Evolutionary conservation across 768 basidiomycete genomes (phyloP).

Genomic region (Hypholoma fasciculare): DNA sequence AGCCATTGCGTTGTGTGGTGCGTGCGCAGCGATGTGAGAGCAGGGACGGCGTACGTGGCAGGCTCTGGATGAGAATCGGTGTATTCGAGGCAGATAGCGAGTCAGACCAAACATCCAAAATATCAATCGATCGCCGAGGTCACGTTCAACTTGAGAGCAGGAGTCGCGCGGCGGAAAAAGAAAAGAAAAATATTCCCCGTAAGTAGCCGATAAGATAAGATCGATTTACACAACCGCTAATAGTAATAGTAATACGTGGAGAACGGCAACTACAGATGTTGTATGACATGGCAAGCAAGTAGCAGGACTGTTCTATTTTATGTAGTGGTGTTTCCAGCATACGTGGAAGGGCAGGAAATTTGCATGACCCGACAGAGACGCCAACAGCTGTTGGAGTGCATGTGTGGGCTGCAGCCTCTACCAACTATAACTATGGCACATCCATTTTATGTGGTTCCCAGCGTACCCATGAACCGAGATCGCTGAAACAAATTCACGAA

Average conservation of each 20-base stretch:
- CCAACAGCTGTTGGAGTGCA: no score
- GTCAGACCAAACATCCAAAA: constrained; percentile 38
- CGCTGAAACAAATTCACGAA: constrained; percentile 25
- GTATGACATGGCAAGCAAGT: no score
- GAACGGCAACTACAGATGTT: no score
- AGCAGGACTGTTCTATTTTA: no score
- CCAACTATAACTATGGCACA: constrained; percentile 24
- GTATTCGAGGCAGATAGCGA: constrained; percentile 32
- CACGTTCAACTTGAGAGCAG: constrained; percentile 26
- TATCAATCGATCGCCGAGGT: constrained; percentile 35
- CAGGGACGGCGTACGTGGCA: constrained; percentile 27
- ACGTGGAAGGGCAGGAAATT: no score
- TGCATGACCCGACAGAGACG: no score
- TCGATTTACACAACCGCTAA: background rate
- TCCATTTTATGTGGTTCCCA: constrained; percentile 17
- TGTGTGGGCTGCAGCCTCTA: background rate
- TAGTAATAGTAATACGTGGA: no score
- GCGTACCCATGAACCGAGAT: constrained; percentile 36
- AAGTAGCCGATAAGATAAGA: constrained; percentile 1
- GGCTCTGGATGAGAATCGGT: constrained; percentile 26
- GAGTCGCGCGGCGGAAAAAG: background rate
- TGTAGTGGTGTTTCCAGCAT: no score
- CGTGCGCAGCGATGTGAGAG: constrained; percentile 11
- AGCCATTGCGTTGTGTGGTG: constrained; percentile 46
- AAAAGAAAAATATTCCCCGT: background rate